phyloP scores from a whole-genome alignment of 2,329 filamentous ascomycete species.

The Nigrospora oryzae region DNA sequence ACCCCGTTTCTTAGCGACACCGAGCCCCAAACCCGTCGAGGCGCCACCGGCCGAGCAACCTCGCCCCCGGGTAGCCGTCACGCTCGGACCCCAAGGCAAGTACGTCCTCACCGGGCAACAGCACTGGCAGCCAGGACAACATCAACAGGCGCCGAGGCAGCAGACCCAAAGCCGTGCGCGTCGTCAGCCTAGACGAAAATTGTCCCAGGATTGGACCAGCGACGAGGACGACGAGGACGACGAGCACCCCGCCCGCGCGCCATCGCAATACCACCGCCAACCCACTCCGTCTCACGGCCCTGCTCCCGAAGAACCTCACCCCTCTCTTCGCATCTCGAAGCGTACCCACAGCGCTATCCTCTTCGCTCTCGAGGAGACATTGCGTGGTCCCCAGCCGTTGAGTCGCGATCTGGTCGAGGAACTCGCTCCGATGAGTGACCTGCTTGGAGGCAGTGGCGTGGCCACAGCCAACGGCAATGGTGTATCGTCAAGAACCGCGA shows the following conservation, averaged over 20 bases:
- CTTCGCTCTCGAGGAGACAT: conserved; percentile 83
- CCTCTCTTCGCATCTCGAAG: conserved; percentile 61
- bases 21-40: conserved; percentile 25
- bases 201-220: conserved; percentile 38
- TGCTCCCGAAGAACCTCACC: conserved; percentile 31
- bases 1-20: conserved; percentile 37
- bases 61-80: conserved; percentile 31
- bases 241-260: conserved; percentile 23
- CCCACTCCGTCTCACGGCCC: conserved; percentile 21
- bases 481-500: conserved; percentile 33
- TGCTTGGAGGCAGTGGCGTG: conserved; percentile 50
- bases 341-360: conserved; percentile 85
- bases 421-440: conserved; percentile 85
- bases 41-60: conserved; percentile 18
- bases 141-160: not conserved
- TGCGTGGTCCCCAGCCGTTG: conserved; percentile 75
- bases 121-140: not conserved
- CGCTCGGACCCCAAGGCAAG: conserved; percentile 33
- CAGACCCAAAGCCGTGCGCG: conserved; percentile 11
- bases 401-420: conserved; percentile 80
- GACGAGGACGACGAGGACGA: conserved; percentile 36
- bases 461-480: conserved; percentile 48
- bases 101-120: conserved; percentile 20
- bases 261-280: conserved; percentile 15
- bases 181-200: conserved; percentile 22